Base-by-base conservation (phyloP, 2,329 filamentous ascomycete genomes). In the Pseudocercospora vitis region DNA sequence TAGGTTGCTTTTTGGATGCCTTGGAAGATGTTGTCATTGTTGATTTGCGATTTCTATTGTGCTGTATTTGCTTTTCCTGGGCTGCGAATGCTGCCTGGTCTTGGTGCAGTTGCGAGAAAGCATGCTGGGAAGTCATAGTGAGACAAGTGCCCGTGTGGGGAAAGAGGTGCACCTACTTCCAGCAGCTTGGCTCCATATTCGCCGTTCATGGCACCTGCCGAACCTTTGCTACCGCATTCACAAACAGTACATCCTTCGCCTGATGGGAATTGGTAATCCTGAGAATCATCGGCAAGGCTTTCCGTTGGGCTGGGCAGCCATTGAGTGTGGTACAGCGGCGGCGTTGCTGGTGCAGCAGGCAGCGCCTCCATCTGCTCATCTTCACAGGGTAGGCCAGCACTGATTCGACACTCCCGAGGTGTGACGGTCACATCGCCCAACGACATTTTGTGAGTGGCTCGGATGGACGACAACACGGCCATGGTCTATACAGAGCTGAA, bases 41-140 rank as follows among this genome's bases (percentile, higher is more conserved):
- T 53, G 37, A 12, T n/a, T 37, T 44, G 45, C 16, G 37, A 19
- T 24, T 33, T 44, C 31, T 31, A 45, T 45, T 47, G 7, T 48
- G 31, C 14, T 26, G 18, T 42, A 24, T 35, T 14, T 47, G 45
- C 39, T 28, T 23, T 53, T 52, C 31, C 28, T 18, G 45, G 21
- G 31, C 12, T 23, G 23, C 26, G 47, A 48, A 50, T 6, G 47
- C 33, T 35, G 42, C 42, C 52, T 48, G 48, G 4, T 55, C 55
- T 42, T 44, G 35, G 26, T 42, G 57, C 54, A 59, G 48, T 31
- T 52, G 44, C 5, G 49, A 11, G 28, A 59, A 46, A n/a, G 57
- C 57, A 24, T 46, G 33, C 57, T 59, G 57, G 32, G 42, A 19
- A 52, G 26, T 26, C 52, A 31, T 47, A 24, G 53, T 57, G 51